phyloP scores from a whole-genome alignment of 495 filamentous ascomycete genomes.

The Aspergillus bertholletiae region DNA sequence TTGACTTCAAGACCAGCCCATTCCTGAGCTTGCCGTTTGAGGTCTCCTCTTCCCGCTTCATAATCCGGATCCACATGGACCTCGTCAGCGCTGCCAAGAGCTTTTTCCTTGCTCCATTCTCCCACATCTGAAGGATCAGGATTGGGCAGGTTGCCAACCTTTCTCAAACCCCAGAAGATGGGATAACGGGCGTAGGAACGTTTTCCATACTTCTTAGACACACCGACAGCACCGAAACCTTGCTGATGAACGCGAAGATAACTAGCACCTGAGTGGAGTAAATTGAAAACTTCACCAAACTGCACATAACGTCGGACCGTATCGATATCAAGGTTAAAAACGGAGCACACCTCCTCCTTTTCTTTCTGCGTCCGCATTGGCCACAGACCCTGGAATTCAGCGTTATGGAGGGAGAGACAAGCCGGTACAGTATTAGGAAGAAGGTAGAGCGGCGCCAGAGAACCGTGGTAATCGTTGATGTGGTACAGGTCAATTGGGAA shows the following conservation, averaged over 20 bases:
- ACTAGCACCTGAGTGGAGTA: conserved; percentile 68
- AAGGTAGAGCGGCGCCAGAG: conserved; percentile 65
- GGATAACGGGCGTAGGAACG: conserved; percentile 73
- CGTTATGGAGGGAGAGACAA: conserved; percentile 56
- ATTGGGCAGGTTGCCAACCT: conserved; percentile 68
- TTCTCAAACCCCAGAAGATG: conserved; percentile 73
- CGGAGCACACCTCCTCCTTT: conserved; percentile 62
- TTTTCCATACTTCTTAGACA: conserved; percentile 72
- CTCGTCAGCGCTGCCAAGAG: conserved; percentile 37
- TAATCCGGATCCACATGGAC: conserved; percentile 52
- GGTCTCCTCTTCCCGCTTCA: conserved; percentile 51
- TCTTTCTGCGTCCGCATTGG: conserved; percentile 67
- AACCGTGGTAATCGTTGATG: conserved; percentile 78
- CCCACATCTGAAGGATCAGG: conserved; percentile 71
- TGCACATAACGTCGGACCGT: conserved; percentile 43
- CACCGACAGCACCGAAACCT: conserved; percentile 71
- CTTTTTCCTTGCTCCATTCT: conserved; percentile 55
- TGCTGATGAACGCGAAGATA: conserved; percentile 72
- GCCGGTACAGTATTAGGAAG: conserved; percentile 53
- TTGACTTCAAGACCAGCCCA: conserved; percentile 68
- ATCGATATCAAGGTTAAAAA: conserved; percentile 58
- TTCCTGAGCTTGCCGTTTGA: conserved; percentile 68
- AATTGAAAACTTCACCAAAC: conserved; percentile 66
- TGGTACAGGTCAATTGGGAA: conserved; percentile 70
- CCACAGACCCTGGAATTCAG: conserved; percentile 73